phyloP scores from a whole-genome alignment of 441 rosid species.

The Pelargonium cotyledonis region DNA sequence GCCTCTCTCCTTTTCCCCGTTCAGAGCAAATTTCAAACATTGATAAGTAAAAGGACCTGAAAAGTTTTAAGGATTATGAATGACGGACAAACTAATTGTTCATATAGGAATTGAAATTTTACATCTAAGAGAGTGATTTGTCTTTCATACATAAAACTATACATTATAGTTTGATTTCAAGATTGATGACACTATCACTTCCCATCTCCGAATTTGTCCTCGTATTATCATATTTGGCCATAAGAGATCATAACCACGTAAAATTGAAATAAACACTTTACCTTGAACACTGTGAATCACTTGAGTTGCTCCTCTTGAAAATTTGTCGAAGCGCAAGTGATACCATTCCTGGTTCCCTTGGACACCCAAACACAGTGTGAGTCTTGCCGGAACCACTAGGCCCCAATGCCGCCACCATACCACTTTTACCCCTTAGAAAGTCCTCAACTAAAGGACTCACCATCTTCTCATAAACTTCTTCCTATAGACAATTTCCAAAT shows the following conservation, averaged over 20 bases:
- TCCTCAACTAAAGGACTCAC: slow-evolving; percentile 66
- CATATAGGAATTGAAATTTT: too few relatives aligned
- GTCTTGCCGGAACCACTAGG: slow-evolving; percentile 96
- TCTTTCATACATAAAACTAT: too few relatives aligned
- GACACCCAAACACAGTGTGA: slow-evolving; percentile 71
- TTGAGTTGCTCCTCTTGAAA: slow-evolving; percentile 29
- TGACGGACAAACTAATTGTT: not conserved
- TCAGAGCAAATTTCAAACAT: slow-evolving; percentile 83
- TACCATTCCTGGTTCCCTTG: slow-evolving; percentile 74
- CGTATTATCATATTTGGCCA: not conserved
- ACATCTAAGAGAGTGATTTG: too few relatives aligned
- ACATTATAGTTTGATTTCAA: too few relatives aligned
- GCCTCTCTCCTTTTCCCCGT: slow-evolving; percentile 66
- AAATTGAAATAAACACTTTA: slow-evolving; percentile 15
- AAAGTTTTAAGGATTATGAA: slow-evolving; percentile 6
- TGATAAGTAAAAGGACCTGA: slow-evolving; percentile 59
- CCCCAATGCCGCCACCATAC: slow-evolving; percentile 85
- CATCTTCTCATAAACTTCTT: slow-evolving; percentile 51
- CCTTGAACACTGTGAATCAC: slow-evolving; percentile 31
- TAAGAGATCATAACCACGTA: not conserved
- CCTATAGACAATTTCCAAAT: slow-evolving; percentile 26
- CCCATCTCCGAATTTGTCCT: too few relatives aligned
- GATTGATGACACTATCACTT: too few relatives aligned
- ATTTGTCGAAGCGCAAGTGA: slow-evolving; percentile 55
- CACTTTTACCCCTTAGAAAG: slow-evolving; percentile 61